Evolutionary conservation across 83 land plant species (phyloP).

Genomic region (Picea mariana): DNA sequence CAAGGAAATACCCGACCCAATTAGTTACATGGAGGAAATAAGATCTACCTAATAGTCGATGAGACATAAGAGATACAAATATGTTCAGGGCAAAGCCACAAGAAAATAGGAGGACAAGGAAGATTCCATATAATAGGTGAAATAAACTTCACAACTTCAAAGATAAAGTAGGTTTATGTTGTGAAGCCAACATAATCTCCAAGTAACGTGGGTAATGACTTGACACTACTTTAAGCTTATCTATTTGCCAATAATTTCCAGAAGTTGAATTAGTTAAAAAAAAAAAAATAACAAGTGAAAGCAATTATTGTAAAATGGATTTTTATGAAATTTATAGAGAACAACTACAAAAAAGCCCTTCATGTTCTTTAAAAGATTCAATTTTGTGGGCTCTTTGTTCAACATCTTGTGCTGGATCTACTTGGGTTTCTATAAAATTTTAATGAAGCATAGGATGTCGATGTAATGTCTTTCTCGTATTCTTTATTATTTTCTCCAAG

Average conservation of each 20-base stretch:
- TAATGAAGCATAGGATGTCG: not conserved
- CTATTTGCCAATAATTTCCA: not conserved
- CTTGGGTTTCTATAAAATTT: not conserved
- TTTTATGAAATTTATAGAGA: not conserved
- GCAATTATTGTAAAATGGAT: not conserved
- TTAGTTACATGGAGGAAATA: slow-evolving; percentile 41
- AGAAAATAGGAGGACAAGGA: slow-evolving; percentile 39
- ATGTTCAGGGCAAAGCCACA: slow-evolving; percentile 32
- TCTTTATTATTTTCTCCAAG: not conserved
- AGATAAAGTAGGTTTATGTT: slow-evolving; percentile 63
- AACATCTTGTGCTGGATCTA: slow-evolving; percentile 3
- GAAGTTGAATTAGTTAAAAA: not conserved
- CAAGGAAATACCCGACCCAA: slow-evolving; percentile 30
- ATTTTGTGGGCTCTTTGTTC: not conserved
- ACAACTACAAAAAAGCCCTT: not conserved
- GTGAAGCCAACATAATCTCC: slow-evolving; percentile 34
- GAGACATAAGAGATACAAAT: slow-evolving; percentile 38
- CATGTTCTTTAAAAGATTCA: not conserved
- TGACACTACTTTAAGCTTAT: slow-evolving; percentile 2
- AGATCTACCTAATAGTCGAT: slow-evolving; percentile 10
- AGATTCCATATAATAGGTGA: slow-evolving; percentile 40
- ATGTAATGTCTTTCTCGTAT: not conserved
- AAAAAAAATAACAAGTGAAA: not conserved
- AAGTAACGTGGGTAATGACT: not conserved
- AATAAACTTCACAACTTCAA: slow-evolving; percentile 32